Base-by-base conservation (phyloP, 139 green algal species). In the Nannochloris sp. region DNA sequence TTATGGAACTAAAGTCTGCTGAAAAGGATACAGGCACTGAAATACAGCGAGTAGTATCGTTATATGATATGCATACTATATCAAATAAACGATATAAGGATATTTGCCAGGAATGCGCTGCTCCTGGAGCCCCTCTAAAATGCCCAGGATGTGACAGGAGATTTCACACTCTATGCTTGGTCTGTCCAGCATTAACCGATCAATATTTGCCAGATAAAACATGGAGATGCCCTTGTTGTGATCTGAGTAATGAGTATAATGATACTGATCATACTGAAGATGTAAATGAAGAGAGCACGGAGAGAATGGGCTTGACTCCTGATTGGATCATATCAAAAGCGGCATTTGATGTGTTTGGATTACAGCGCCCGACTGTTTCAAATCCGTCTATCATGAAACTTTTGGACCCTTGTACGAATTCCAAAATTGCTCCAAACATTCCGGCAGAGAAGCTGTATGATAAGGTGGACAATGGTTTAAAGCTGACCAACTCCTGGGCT, bases 371-470 rank as follows among this genome's bases (percentile, higher is more conserved):
- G 5, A 85, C 77, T 0, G 40, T 73, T 2, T 59, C 78, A 36
- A 37, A 56, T 45, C 81, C 87, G 0, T 89, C 66, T 71, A 91
- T 95, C 59, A 62, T 14, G 10, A 59, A 50, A 26, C 71, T 95
- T 63, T 80, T 93, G 43, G 87, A 94, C 74, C 87, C 87, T 13
- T 93, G 86, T 81, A 91, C 85, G 66, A 93, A 93, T 78, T 79
- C 66, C 49, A 66, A 82, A 68, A 25, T 73, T 6, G 72, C 75
- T 17, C 86, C 88, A 20, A 95, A 95, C 78, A 91, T 95, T 45
- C 87, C 88, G 3, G 88, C 88, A 0, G 84, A 95, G 66, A 66
- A 71, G 63, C 69, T 91, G 49, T 95, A 92, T 70, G 85, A 92
- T 75, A 90, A 87, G 46, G 40, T 79, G 31, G 78, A 89, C 50